These are phyloP conservation scores for Basidiobolus meristosporus DNA, from an alignment of 371 early-diverging fungal species.

Conservation along the genomic window DNA sequence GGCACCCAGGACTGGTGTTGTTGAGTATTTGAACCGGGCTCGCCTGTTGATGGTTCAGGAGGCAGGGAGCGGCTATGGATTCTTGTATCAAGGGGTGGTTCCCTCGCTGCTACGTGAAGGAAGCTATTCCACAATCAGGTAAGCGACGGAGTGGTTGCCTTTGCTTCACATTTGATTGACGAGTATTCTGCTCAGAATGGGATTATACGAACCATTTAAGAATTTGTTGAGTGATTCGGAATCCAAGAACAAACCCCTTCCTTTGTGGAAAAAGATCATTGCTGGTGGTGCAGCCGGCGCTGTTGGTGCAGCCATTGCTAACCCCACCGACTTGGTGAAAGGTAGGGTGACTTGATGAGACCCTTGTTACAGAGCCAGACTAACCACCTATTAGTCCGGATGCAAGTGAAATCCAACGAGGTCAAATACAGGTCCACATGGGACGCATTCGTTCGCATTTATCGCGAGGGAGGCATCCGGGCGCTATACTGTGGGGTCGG, in stretches of 20 bases:
- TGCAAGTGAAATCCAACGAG: constrained; percentile 3
- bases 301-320: constrained; percentile 21
- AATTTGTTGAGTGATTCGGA: constrained; percentile 5
- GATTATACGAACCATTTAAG: constrained; percentile 26
- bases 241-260: constrained; percentile 7
- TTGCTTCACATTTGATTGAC: constrained; percentile 14
- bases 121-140: constrained; percentile 13
- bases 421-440: constrained; percentile 8
- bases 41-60: constrained; percentile 6
- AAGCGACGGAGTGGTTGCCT: too few species aligned
- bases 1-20: background rate
- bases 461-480: constrained; percentile 9
- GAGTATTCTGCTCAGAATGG: constrained; percentile 23
- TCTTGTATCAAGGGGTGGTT: constrained; percentile 20
- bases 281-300: constrained; percentile 18
- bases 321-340: constrained; percentile 27
- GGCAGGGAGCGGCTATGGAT: constrained; percentile 9
- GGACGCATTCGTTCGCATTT: constrained; percentile 11
- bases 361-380: too few species aligned
- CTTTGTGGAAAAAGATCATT: constrained; percentile 10
- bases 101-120: constrained; percentile 26
- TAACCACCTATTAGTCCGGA: background rate
- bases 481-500: constrained; percentile 11
- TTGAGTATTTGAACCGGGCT: background rate
- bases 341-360: background rate